Base-by-base conservation (phyloP, 441 rosid genomes). In the Cnidoscolus chayamansa region DNA sequence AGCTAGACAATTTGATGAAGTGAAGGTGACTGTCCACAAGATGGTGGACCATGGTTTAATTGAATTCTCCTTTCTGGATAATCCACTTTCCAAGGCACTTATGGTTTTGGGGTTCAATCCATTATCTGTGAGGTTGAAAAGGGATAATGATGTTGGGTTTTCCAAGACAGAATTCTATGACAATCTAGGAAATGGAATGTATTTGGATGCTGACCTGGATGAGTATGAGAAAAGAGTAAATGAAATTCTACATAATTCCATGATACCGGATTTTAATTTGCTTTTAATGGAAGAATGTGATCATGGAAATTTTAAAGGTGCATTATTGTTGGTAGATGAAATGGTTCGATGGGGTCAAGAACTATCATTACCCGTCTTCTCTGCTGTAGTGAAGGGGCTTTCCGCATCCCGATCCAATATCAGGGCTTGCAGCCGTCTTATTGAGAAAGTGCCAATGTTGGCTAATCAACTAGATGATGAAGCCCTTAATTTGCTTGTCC, bases 141-240 rank as follows among this genome's bases (percentile, higher is more conserved):
- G 96, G 77, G 96, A 90, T 83, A 86, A 87, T 79, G 76, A 76
- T 74, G 79, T 76, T 10, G 80, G 83, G 74, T 72, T 81, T 60
- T 80, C 86, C 64, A 86, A 80, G 77, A 84, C 90, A 45, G 93
- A 93, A 76, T 93, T 87, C 85, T 86, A 72, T 49, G 97, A 93
- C 84, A 82, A 74, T 65, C 87, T 91, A 64, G 97, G 97, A 53
- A 94, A 94, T 82, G 96, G 94, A 67, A 87, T 91, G 8, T 94
- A 87, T 81, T 76, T 94, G 81, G 97, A 90, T 49, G 81, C 92
- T 9, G 84, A 90, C 72, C 31, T 84, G 62, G 87, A 86, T 53
- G 88, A 86, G 72, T 94, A 81, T 51, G 94, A 90, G 72, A 69
- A 79, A 77, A 86, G 56, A 64, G n/a, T 91, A 63, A 78, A 69